phyloP scores from a whole-genome alignment of 73 alveolate genomes.

The Paramecium octaurelia region DNA sequence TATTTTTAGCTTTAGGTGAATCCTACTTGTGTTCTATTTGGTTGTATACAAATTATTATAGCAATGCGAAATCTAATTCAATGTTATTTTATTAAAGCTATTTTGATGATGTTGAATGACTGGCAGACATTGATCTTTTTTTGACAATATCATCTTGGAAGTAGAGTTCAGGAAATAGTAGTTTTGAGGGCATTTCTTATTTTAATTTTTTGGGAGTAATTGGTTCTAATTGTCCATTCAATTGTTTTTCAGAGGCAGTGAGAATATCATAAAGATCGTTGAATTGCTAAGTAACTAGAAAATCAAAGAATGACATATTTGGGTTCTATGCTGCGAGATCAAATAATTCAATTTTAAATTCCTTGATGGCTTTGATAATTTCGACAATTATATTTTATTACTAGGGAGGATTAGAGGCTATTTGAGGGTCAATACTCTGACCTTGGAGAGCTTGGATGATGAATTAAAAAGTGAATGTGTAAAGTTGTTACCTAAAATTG shows the following conservation, averaged over 20 bases:
- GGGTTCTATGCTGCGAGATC: neutral
- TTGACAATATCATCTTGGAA: neutral
- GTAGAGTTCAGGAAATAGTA: neutral
- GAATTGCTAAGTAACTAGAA: neutral
- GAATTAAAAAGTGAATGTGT: neutral
- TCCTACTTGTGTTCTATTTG: neutral
- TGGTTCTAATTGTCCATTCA: constrained; percentile 19
- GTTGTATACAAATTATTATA: neutral
- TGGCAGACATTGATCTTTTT: neutral
- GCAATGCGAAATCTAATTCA: neutral
- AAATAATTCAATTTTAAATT: constrained; percentile 38
- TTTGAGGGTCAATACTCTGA: neutral
- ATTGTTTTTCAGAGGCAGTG: neutral
- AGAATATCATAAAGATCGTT: constrained; percentile 32
- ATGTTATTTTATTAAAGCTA: neutral
- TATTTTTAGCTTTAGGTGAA: neutral
- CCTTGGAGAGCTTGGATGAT: neutral
- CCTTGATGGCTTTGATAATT: neutral
- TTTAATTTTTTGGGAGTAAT: neutral
- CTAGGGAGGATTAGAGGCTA: neutral
- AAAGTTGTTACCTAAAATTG: neutral
- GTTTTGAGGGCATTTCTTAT: neutral
- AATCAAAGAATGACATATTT: constrained; percentile 29
- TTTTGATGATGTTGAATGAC: neutral
- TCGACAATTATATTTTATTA: neutral